A percentile compares a stretch with the other conserved stretches of the same genome.
These are phyloP conservation scores for Phytophthora citricola DNA, from an alignment of 352 stramenopile genomes.

Conservation along the genomic window DNA sequence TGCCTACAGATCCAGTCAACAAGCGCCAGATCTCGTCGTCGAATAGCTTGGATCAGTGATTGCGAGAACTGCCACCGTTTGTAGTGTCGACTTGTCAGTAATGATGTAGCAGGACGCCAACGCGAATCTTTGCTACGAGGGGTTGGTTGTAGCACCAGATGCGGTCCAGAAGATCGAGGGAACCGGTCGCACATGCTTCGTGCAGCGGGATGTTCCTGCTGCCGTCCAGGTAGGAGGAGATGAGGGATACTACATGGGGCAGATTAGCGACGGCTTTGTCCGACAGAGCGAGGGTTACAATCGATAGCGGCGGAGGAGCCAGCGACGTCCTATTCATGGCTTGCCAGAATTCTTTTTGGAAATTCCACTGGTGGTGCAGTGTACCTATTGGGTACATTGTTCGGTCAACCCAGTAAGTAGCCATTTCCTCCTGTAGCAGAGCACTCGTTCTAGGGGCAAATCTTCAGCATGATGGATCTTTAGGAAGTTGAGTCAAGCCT, in stretches of 20 bases:
- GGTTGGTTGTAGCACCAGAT: conserved; percentile 6
- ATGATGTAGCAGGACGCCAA: background rate
- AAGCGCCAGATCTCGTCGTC: background rate
- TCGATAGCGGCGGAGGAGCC: background rate
- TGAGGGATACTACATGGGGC: background rate
- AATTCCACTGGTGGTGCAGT: too few relatives aligned
- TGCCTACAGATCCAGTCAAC: conserved; percentile 5
- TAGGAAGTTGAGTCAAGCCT: too few relatives aligned
- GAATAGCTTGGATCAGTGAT: too few relatives aligned
- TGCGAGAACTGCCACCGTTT: too few relatives aligned
- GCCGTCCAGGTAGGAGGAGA: conserved; percentile 11
- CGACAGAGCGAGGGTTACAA: background rate
- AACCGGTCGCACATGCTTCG: background rate
- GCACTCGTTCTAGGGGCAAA: too few relatives aligned
- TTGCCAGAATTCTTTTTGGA: too few relatives aligned
- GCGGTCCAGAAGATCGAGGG: background rate
- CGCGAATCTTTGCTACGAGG: background rate
- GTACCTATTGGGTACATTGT: too few relatives aligned
- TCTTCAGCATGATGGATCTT: too few relatives aligned
- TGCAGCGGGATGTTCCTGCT: conserved; percentile 7
- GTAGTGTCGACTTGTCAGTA: too few relatives aligned
- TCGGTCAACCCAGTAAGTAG: too few relatives aligned
- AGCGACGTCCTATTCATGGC: background rate
- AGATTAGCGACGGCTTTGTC: background rate
- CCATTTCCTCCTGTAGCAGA: too few relatives aligned